A percentile compares a stretch with the other conserved stretches of the same genome.
Conservation (phyloP, 2,329 filamentous ascomycete genomes). For the Penicillium concentricum region DNA sequence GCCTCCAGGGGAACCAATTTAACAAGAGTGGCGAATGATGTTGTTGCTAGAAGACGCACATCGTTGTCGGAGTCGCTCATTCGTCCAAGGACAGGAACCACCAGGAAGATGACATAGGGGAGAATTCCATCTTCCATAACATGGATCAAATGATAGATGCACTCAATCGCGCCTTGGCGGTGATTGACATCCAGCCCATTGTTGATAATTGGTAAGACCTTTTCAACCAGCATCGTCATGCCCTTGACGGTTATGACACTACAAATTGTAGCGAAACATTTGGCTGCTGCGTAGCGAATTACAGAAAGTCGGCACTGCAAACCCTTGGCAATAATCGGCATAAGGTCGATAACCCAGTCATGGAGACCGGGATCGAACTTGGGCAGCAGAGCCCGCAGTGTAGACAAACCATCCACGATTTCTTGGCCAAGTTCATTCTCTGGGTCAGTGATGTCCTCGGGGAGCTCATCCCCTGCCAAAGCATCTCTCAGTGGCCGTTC, state of each 20-base stretch:
- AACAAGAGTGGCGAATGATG: conserved; percentile 93
- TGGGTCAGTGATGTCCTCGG: conserved; percentile 69
- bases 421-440: conserved; percentile 80
- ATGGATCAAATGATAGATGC: conserved; percentile 93
- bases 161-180: conserved; percentile 91
- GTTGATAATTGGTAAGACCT: conserved; percentile 86
- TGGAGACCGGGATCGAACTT: conserved; percentile 75
- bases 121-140: conserved; percentile 97
- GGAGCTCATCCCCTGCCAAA: conserved; percentile 67
- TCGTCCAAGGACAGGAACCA: conserved; percentile 90
- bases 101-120: conserved; percentile 97
- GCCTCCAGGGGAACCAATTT: conserved; percentile 96
- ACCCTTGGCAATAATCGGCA: conserved; percentile 83
- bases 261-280: conserved; percentile 95
- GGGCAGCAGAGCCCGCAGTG: conserved; percentile 88
- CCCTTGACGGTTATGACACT: conserved; percentile 93
- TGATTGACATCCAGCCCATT: conserved; percentile 85
- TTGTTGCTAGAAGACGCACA: conserved; percentile 89
- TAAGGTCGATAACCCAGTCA: conserved; percentile 75
- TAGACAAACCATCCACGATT: conserved; percentile 89
- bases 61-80: conserved; percentile 99
- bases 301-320: conserved; percentile 86
- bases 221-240: conserved; percentile 93
- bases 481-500: conserved; percentile 74
- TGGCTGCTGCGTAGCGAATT: conserved; percentile 93